Evolutionary conservation across 768 basidiomycete genomes (phyloP).

Genomic region (Mycena rebaudengoi): DNA sequence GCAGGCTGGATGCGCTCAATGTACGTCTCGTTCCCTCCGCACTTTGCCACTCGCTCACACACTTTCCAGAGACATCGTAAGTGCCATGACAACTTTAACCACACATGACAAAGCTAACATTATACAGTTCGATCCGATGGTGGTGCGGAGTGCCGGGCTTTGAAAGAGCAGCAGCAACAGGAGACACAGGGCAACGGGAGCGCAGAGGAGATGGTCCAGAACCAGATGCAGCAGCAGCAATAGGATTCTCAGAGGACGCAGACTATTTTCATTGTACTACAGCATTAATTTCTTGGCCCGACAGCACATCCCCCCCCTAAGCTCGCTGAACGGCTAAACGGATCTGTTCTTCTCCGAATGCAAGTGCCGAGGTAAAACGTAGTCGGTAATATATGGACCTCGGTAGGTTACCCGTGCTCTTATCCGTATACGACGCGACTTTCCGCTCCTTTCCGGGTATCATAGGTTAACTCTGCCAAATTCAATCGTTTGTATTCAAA

Average conservation of each 20-base stretch:
- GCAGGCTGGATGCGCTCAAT: conserved; percentile 92
- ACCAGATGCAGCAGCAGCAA: not conserved
- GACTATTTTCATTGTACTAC: not conserved
- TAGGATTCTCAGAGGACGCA: not conserved
- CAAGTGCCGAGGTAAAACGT: no score
- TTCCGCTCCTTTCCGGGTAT: no score
- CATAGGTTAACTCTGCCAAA: no score
- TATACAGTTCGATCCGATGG: conserved; percentile 82
- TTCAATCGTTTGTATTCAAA: no score
- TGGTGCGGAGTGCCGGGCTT: conserved; percentile 75
- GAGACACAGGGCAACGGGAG: conserved; percentile 27
- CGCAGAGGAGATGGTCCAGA: not conserved
- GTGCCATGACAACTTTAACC: conserved; percentile 42
- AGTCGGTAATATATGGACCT: no score
- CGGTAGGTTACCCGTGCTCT: no score
- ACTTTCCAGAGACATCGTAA: conserved; percentile 76
- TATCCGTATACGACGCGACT: no score
- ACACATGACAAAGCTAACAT: conserved; percentile 27
- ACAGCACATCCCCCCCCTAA: no score
- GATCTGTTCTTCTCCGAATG: no score
- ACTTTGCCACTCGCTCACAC: conserved; percentile 3
- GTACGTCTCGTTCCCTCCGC: conserved; percentile 64
- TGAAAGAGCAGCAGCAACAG: conserved; percentile 46
- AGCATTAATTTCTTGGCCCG: not conserved
- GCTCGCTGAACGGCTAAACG: no score